Conservation (phyloP, 192 early-diverging fungal genomes). For the Entomortierella beljakovae region DNA sequence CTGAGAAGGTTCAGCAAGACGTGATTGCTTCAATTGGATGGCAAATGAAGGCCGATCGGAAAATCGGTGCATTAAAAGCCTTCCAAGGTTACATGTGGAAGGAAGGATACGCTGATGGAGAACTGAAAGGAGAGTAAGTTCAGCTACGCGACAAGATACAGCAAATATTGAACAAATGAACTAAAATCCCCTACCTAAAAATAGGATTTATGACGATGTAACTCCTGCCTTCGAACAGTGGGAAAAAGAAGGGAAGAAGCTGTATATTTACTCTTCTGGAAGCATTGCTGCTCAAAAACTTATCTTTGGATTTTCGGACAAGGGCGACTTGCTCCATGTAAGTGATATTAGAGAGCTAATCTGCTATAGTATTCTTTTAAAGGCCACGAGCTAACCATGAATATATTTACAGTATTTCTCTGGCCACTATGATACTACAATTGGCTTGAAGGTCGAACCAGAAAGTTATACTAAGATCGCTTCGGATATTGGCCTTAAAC, state of each 20-base stretch:
- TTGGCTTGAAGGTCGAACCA: conserved; percentile 81
- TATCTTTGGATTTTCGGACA: conserved; percentile 84
- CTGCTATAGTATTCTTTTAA: neutral
- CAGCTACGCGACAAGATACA: neutral
- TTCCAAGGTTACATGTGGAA: conserved; percentile 99
- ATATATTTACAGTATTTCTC: conserved; percentile 67
- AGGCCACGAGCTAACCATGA: too few species aligned
- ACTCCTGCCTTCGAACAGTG: conserved; percentile 80
- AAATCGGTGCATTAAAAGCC: conserved; percentile 89
- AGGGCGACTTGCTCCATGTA: conserved; percentile 80
- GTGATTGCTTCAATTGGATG: conserved; percentile 79
- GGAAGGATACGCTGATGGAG: conserved; percentile 81
- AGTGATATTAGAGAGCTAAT: neutral
- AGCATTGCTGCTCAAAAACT: conserved; percentile 95
- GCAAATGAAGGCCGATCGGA: conserved; percentile 90
- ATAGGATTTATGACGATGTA: conserved; percentile 90
- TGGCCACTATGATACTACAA: conserved; percentile 94
- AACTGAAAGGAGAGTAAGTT: conserved; percentile 81
- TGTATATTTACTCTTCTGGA: conserved; percentile 98
- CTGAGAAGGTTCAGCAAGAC: conserved; percentile 60
- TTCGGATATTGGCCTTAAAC: conserved; percentile 66
- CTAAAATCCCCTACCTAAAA: neutral
- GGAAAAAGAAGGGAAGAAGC: conserved; percentile 65
- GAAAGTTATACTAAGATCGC: conserved; percentile 84
- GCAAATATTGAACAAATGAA: neutral